Evolutionary conservation across 148 eudicot species (phyloP).

Genomic region (Rhododendron vialii): DNA sequence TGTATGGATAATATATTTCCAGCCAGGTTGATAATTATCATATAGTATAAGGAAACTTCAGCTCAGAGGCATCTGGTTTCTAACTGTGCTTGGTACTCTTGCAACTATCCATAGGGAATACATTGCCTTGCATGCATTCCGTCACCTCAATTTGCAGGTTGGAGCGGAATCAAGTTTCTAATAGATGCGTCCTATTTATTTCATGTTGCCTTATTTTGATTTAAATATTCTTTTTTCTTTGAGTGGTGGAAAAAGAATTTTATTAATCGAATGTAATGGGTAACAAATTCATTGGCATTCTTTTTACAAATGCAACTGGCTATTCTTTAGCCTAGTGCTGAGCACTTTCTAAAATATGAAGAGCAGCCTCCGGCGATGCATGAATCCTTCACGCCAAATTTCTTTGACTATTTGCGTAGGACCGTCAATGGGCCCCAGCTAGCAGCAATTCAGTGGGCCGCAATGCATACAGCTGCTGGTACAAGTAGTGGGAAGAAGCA

Average conservation of each 20-base stretch:
- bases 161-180: conserved; percentile 1
- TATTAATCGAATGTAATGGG: too few species aligned
- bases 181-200: neutral
- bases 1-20: conserved; percentile 12
- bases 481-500: conserved; percentile 81
- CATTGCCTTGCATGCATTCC: conserved; percentile 93
- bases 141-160: conserved; percentile 95
- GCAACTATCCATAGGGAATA: conserved; percentile 97
- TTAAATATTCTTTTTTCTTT: neutral
- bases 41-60: conserved; percentile 72
- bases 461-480: conserved; percentile 99
- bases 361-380: conserved; percentile 94
- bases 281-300: neutral
- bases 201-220: neutral
- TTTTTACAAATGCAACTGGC: conserved; percentile 84
- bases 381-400: conserved; percentile 91
- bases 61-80: conserved; percentile 75
- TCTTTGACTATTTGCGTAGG: conserved; percentile 64
- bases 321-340: conserved; percentile 88
- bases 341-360: conserved; percentile 88
- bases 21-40: conserved; percentile 68
- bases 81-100: conserved; percentile 86
- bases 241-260: neutral
- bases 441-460: conserved; percentile 98
- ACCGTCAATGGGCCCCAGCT: conserved; percentile 84